phyloP scores from a whole-genome alignment of 1,284 basidiomycete genomes.

The Pseudozyma tsukubaensis region DNA sequence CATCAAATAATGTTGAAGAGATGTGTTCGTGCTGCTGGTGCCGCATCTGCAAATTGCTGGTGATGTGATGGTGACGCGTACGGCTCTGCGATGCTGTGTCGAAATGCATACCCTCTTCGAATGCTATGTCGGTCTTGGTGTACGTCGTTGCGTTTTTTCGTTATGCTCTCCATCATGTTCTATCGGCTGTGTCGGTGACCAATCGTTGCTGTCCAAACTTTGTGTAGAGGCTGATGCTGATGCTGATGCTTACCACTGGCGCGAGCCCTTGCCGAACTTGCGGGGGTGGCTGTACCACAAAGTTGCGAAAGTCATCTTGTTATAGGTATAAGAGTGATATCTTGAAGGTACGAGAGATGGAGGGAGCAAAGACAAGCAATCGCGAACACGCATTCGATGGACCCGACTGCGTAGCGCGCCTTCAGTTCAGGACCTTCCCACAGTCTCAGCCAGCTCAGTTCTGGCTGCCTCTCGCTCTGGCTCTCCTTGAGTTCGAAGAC shows the following conservation, averaged over 20 bases:
- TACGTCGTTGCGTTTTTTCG: not conserved
- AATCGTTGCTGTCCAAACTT: too few species aligned
- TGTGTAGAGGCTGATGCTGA: constrained; percentile 2
- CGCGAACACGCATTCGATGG: constrained; percentile 22
- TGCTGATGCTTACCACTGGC: constrained; percentile 62
- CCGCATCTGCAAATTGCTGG: too few species aligned
- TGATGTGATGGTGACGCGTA: too few species aligned
- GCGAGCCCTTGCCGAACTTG: constrained; percentile 67
- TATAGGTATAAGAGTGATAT: constrained; percentile 39
- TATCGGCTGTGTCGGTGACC: constrained; percentile 11
- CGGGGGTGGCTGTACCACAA: constrained; percentile 66
- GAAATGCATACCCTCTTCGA: too few species aligned
- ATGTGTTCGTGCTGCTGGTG: too few species aligned
- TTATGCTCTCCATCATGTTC: constrained; percentile 1
- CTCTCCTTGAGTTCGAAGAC: too few species aligned
- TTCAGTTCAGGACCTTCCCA: not conserved
- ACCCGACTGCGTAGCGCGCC: constrained; percentile 5
- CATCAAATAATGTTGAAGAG: too few species aligned
- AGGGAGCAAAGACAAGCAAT: constrained; percentile 35
- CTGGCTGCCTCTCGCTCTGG: not conserved
- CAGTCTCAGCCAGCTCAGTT: constrained; percentile 4
- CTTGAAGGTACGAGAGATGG: constrained; percentile 44
- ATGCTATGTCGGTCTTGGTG: too few species aligned
- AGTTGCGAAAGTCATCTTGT: constrained; percentile 67
- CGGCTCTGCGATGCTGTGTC: too few species aligned